Base-by-base conservation (phyloP, 148 eudicot genomes). In the Heliosperma pusillum region DNA sequence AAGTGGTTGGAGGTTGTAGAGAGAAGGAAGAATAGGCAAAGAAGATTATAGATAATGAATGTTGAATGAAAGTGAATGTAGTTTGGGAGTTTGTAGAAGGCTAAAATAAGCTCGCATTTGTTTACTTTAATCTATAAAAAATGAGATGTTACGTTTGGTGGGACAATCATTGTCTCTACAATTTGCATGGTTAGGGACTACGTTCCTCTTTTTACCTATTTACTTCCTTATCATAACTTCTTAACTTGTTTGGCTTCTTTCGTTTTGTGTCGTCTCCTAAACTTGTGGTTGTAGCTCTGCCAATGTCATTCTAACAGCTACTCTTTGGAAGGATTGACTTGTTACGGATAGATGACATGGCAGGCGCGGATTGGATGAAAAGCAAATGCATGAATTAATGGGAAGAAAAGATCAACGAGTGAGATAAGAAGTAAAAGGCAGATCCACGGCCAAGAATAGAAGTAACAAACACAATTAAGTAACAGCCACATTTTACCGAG, bases 181-280 rank as follows among this genome's bases (percentile, higher is more conserved):
- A 0, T 7, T 59, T 74, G 76, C 76, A 73, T 73, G 72, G 79
- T 42, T 68, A 68, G 79, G 47, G 70, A 17, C 33, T 53, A 21
- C 8, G 6, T 66, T 10, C 50, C 10, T n/a, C 6, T 69, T 69
- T 50, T 47, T 45, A 40, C 53, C n/a, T 33, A 40, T 7, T 8
- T 13, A 69, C 8, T 47, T 45, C 57, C 5, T 47, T 69, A 22
- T 47, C 33, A 22, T 7, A 45, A 13, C 52, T 1, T 3, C 22
- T 8, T 21, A 58, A 58, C 25, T n/a, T 58, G 26, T 20, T n/a
- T 19, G 62, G 25, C 22, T 15, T 58, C 25, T 4, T 24, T 19
- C 24, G 6, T 57, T 57, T 57, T 57, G 0, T 57, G 60, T 57
- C 24, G 22, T 20, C 24, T 57, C 16, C 10, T 10, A 7, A 57